These are phyloP conservation scores for Strobilomyces echinocephalus DNA, from an alignment of 768 basidiomycete genomes.

Conservation along the genomic window DNA sequence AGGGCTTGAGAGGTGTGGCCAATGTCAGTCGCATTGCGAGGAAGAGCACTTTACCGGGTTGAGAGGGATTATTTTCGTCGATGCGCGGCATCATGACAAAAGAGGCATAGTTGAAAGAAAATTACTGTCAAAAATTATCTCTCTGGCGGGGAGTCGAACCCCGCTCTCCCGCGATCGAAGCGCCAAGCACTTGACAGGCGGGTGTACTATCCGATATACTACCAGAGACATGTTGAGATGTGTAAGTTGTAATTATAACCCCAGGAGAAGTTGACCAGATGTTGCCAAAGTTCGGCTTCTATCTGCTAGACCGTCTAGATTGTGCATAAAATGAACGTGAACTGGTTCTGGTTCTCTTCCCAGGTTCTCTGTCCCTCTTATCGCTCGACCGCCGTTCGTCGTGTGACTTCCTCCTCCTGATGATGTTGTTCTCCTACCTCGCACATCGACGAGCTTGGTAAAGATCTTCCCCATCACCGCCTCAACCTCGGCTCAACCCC, in stretches of 20 bases:
- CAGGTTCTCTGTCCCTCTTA: neutral
- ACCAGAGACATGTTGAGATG: slow-evolving; percentile 31
- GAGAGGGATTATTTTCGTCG: neutral
- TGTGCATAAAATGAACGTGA: no score
- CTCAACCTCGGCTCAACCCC: neutral
- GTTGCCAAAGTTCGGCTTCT: no score
- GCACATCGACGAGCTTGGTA: slow-evolving; percentile 36
- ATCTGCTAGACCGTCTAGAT: no score
- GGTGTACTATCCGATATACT: slow-evolving; percentile 51
- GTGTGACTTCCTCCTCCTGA: neutral
- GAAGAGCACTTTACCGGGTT: no score
- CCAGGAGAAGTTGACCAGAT: no score
- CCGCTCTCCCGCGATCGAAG: slow-evolving; percentile 35
- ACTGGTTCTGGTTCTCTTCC: neutral
- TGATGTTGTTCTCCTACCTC: slow-evolving; percentile 37
- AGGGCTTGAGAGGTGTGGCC: slow-evolving; percentile 2
- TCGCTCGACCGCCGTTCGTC: neutral
- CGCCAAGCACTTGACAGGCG: slow-evolving; percentile 33
- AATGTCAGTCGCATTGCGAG: neutral
- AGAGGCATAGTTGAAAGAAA: no score
- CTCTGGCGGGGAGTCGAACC: slow-evolving; percentile 47
- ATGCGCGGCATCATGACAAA: neutral
- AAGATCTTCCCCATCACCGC: neutral
- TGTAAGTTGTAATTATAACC: no score
- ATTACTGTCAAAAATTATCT: slow-evolving; percentile 19